These are phyloP conservation scores for Plenodomus lindquistii DNA, from an alignment of 2,329 filamentous ascomycete species.

Conservation along the genomic window DNA sequence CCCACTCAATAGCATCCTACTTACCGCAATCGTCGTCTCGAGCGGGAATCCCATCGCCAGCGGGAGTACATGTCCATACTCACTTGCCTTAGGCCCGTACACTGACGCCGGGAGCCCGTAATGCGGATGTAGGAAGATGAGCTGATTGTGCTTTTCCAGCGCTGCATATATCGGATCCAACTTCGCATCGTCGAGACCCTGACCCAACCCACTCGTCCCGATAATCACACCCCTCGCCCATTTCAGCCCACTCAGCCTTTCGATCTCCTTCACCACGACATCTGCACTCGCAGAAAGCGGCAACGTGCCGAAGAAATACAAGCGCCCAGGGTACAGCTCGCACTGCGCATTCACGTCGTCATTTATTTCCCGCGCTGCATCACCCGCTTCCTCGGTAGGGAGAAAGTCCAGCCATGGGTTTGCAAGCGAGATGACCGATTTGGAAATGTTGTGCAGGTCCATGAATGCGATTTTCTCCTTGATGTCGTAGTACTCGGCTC, in stretches of 20 bases:
- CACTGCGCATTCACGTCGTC: slow-evolving; percentile 77
- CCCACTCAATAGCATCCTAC: slow-evolving; percentile 82
- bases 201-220: slow-evolving; percentile 79
- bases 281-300: slow-evolving; percentile 70
- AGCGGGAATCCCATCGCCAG: slow-evolving; percentile 86
- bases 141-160: slow-evolving; percentile 65
- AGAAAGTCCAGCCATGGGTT: slow-evolving; percentile 96
- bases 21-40: slow-evolving; percentile 88
- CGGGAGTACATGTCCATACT: slow-evolving; percentile 85
- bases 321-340: slow-evolving; percentile 62
- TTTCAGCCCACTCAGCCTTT: slow-evolving; percentile 62
- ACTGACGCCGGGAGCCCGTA: slow-evolving; percentile 83
- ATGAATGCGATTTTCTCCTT: slow-evolving; percentile 83
- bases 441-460: slow-evolving; percentile 78
- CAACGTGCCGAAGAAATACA: slow-evolving; percentile 83
- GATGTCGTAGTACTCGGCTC: slow-evolving; percentile 80
- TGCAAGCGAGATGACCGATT: slow-evolving; percentile 83
- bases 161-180: slow-evolving; percentile 74
- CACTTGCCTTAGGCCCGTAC: slow-evolving; percentile 73
- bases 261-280: slow-evolving; percentile 67
- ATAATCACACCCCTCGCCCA: slow-evolving; percentile 85
- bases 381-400: slow-evolving; percentile 60
- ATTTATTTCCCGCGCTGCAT: slow-evolving; percentile 71
- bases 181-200: slow-evolving; percentile 75
- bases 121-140: slow-evolving; percentile 88